A percentile compares a stretch with the other conserved stretches of the same genome.
Evolutionary conservation across 176 grass and related monocot genomes (phyloP).

Genomic region (Olyra latifolia): DNA sequence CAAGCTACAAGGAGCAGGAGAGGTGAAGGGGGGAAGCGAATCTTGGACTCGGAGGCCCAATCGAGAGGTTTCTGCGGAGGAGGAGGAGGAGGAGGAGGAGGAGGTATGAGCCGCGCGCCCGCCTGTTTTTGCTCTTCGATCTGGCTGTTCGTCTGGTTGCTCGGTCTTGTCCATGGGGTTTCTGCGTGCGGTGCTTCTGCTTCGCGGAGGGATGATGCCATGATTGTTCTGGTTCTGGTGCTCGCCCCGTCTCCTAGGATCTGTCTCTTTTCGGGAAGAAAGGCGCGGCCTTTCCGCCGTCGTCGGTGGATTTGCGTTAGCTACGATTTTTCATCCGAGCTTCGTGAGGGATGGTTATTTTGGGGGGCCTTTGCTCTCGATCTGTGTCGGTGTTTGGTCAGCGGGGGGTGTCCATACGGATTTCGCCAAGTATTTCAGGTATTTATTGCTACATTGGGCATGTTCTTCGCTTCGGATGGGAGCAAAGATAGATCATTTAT

Average conservation of each 20-base stretch:
- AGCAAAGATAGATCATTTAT: not conserved
- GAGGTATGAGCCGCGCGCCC: slow-evolving; percentile 22
- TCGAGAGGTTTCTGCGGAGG: not conserved
- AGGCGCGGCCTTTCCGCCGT: not conserved
- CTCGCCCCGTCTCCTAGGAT: not conserved
- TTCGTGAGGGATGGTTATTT: not conserved
- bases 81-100: not conserved
- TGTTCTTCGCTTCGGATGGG: not conserved
- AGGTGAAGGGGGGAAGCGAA: not conserved
- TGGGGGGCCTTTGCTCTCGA: not conserved
- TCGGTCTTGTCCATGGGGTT: not conserved
- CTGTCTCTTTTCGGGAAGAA: not conserved
- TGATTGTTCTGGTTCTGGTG: not conserved
- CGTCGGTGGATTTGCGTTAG: not conserved
- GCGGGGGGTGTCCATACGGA: not conserved
- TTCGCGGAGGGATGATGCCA: not conserved
- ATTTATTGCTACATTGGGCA: not conserved
- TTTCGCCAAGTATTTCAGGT: not conserved
- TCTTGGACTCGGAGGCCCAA: not conserved
- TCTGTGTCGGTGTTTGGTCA: not conserved
- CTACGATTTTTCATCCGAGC: not conserved
- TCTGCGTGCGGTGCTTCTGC: not conserved
- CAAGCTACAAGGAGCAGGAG: not conserved
- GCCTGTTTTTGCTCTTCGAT: not conserved
- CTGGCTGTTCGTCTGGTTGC: not conserved